Evolutionary conservation across 495 filamentous ascomycete species (phyloP), one percentile per base, ranked within the genome.

Genomic region (Barbatosphaeria neglecta): DNA sequence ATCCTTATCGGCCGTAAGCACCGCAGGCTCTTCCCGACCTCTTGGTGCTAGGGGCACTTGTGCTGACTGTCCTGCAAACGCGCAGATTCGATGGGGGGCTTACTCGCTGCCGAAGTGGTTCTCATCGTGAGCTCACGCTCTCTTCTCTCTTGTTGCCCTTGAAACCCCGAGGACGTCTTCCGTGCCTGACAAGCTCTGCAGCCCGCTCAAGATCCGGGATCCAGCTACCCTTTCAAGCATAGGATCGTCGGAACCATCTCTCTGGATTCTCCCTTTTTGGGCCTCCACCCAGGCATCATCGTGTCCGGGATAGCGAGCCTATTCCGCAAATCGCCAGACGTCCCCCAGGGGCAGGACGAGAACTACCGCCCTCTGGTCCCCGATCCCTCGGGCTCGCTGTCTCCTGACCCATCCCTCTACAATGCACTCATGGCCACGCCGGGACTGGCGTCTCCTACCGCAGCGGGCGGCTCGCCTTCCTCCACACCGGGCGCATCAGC

Each of bases 201-300:
- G 59, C 54, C 56, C 20, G 50, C 33, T 41, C 46, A 38, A 8
- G 38, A 20, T 28, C 43, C 37, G 6, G 24, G 45, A 28, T 37
- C 48, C 15, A 25, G 31, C 22, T 46, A 51, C 35, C 70, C 69
- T 16, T 73, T 82, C 44, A 74, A 76, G n/a, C 88, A 95, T 66
- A 75, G 79, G 3, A 86, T 95, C 17, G 58, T 96, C 13, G 90
- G 90, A 0, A 80, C 78, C 2, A 68, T 96, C n/a, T 83, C 82
- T 43, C 83, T 94, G 45, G 90, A 97, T 62, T 83, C 83, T 0
- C 90, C 90, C 0, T 83, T 92, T 39, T 69, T 95, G 2, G 90
- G 90, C 0, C 82, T 97, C 50, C 88, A 97, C 63, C 88, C 89
- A 0, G 85, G 90, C 1, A 78, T 97, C 18, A 76, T 97, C 13